Conservation (phyloP, 2,329 filamentous ascomycete genomes). For the Mariannaea sp. region DNA sequence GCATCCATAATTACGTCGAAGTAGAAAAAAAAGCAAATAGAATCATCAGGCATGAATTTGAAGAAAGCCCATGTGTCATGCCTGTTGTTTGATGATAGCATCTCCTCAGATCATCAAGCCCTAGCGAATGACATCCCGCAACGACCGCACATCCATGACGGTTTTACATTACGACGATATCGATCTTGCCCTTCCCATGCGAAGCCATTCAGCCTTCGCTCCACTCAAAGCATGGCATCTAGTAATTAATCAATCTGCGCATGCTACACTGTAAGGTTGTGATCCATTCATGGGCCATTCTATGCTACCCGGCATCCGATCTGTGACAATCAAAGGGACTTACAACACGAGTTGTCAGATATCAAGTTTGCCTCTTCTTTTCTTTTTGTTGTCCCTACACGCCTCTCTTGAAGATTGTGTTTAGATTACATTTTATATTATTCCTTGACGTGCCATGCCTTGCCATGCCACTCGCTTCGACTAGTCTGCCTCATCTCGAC, state of each 20-base stretch:
- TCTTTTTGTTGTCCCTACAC: conserved; percentile 2
- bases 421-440: no score
- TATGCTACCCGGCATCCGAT: not conserved
- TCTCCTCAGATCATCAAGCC: no score
- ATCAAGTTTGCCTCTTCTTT: conserved; percentile 5
- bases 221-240: no score
- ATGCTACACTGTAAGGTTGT: no score
- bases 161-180: conserved; percentile 11
- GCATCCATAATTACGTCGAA: no score
- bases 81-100: no score
- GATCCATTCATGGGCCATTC: not conserved
- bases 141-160: conserved; percentile 9
- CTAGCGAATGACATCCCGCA: conserved; percentile 5
- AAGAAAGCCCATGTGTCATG: conserved; percentile 3
- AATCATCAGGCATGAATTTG: not conserved
- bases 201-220: no score
- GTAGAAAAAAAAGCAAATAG: conserved; percentile 2
- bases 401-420: not conserved
- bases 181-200: conserved; percentile 8
- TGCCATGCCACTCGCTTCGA: conserved; percentile 7
- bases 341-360: no score
- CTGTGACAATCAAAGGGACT: no score
- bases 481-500: conserved; percentile 19
- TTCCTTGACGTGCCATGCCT: no score
- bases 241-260: no score